Base-by-base conservation (phyloP, 352 stramenopile genomes). In the Globisporangium rhizosaccharum region DNA sequence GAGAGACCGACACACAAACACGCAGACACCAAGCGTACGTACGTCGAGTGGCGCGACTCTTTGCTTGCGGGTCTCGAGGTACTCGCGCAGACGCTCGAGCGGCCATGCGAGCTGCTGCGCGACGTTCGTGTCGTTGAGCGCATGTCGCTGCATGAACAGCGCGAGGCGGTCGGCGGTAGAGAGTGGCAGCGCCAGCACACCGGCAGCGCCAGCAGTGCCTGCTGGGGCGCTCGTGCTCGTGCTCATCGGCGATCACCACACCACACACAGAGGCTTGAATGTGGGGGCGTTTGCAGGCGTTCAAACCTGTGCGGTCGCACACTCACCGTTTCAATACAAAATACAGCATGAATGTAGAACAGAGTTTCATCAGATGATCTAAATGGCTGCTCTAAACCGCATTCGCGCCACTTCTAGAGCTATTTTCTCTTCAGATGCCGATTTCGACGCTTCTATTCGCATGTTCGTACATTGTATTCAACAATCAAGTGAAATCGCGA, bases 141-240 rank as follows among this genome's bases (percentile, higher is more conserved):
- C 62, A 66, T 85, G 81, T 55, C 78, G 76, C 57, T 78, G 66
- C 64, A 92, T 80, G 49, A 92, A 82, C 33, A 72, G 68, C 58
- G 63, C 72, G 50, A 92, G 76, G 47, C 78, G 76, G 41, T 86
- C 76, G 39, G 79, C 74, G 33, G 68, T 62, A 33, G 76, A 77
- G 55, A 65, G 42, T 2, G 46, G 66, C 55, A 58, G 67, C 7
- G 65, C 67, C 47, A 58, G 30, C 30, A 12, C 33, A 39, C 33
- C 33, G 8, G 33, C 33, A 39, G 33, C 33, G 11, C 5, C 33
- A 59, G 58, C 50, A 25, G 54, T 65, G 55, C 37, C 59, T 53
- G 53, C 74, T 76, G 62, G 70, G 71, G 54, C 53, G 46, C 48
- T 50, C 25, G 52, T 30, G 46, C 48, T 50, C 25, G 52, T 30